Evolutionary conservation across 2,329 filamentous ascomycete genomes (phyloP).

Genomic region (Nakataea oryzae): DNA sequence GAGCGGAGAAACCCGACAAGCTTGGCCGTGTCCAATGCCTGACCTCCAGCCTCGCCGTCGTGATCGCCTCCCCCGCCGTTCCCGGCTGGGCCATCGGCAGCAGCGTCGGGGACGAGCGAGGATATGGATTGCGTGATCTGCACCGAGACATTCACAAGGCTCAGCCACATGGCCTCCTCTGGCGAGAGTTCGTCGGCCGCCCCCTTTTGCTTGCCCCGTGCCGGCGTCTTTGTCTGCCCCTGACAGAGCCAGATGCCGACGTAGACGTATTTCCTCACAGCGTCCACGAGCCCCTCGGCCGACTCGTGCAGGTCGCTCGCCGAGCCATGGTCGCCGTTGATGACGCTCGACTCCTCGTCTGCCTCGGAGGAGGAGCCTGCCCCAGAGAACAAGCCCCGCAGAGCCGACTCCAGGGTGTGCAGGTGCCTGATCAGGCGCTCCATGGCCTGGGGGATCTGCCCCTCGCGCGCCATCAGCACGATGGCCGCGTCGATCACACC

Average conservation of each 20-base stretch:
- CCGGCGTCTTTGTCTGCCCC: slow-evolving; percentile 60
- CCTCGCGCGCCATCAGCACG: slow-evolving; percentile 80
- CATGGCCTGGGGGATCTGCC: slow-evolving; percentile 76
- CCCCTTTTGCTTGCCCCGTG: slow-evolving; percentile 31
- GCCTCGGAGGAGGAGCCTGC: not conserved
- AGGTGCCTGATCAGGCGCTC: slow-evolving; percentile 73
- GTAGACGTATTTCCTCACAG: slow-evolving; percentile 79
- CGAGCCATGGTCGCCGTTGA: not conserved
- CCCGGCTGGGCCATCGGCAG: slow-evolving; percentile 10
- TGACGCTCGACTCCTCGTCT: slow-evolving; percentile 28
- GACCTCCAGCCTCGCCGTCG: not conserved
- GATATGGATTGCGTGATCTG: slow-evolving; percentile 56
- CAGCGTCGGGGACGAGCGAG: slow-evolving; percentile 33
- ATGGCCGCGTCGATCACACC: slow-evolving; percentile 90
- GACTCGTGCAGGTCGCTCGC: slow-evolving; percentile 44
- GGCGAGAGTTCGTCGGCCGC: slow-evolving; percentile 33
- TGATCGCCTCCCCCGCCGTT: slow-evolving; percentile 1
- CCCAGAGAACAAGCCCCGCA: slow-evolving; percentile 62
- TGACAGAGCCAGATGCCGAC: slow-evolving; percentile 96
- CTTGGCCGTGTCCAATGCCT: slow-evolving; percentile 43
- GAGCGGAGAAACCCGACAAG: slow-evolving; percentile 60
- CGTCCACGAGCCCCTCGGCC: slow-evolving; percentile 62
- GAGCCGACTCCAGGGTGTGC: slow-evolving; percentile 64
- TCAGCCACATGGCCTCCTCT: slow-evolving; percentile 49
- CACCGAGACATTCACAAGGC: slow-evolving; percentile 49